phyloP scores from a whole-genome alignment of 331 rosid genomes.

The Rosa hybrid region DNA sequence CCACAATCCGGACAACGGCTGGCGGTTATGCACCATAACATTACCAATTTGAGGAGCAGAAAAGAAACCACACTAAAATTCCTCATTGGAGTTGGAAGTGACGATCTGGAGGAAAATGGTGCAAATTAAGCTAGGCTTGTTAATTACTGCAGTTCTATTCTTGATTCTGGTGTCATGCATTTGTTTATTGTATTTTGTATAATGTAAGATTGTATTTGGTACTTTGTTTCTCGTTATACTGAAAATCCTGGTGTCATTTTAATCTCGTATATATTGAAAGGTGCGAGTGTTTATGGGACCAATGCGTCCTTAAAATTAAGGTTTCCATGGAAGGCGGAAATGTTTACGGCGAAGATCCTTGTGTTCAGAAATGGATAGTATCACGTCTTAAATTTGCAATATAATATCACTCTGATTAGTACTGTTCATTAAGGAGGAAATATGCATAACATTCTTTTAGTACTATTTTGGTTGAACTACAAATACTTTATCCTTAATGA shows the following conservation, averaged over 20 bases:
- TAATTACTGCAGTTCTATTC: not conserved
- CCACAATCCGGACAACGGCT: constrained; percentile 29
- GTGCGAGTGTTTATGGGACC: constrained; percentile 2
- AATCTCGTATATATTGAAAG: constrained; percentile 2
- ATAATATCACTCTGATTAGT: not conserved
- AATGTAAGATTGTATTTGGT: not conserved
- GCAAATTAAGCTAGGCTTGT: not conserved
- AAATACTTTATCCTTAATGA: too few species aligned
- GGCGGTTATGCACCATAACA: not conserved
- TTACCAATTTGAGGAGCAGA: not conserved
- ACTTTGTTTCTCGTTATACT: not conserved
- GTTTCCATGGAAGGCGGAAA: constrained; percentile 3
- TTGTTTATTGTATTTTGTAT: not conserved
- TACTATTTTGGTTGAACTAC: too few species aligned
- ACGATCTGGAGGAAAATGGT: not conserved
- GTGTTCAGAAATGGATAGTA: constrained; percentile 3
- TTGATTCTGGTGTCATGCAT: not conserved
- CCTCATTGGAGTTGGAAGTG: not conserved
- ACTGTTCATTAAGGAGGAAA: not conserved
- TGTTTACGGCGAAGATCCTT: constrained; percentile 18
- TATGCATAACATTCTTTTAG: not conserved
- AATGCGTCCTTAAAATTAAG: constrained; percentile 6
- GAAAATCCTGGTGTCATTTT: not conserved
- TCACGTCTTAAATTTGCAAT: not conserved
- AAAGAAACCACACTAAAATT: not conserved